These are phyloP conservation scores for Pythium biforme DNA, from an alignment of 352 stramenopile genomes.

Conservation along the genomic window DNA sequence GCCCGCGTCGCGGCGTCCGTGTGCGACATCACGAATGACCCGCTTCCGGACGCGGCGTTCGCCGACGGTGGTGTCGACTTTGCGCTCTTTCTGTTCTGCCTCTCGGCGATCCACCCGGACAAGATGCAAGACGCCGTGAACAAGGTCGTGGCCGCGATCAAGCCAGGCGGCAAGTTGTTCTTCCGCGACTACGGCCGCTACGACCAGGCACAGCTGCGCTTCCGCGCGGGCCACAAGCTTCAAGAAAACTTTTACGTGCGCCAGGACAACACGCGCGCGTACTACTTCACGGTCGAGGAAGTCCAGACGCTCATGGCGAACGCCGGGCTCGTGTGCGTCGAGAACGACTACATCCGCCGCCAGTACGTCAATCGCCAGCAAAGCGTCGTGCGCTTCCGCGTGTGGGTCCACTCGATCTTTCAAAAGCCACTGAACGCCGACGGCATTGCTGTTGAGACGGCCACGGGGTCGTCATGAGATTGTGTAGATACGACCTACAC, in stretches of 20 bases:
- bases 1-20: slow-evolving; percentile 66
- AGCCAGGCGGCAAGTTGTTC: slow-evolving; percentile 83
- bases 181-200: slow-evolving; percentile 96
- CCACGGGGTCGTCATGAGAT: not conserved
- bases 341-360: slow-evolving; percentile 86
- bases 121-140: slow-evolving; percentile 84
- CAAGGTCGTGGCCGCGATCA: slow-evolving; percentile 83
- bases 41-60: slow-evolving; percentile 53
- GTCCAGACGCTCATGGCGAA: slow-evolving; percentile 57
- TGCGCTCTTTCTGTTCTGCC: slow-evolving; percentile 81
- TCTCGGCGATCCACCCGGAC: slow-evolving; percentile 91
- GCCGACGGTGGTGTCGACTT: slow-evolving; percentile 74
- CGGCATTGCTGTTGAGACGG: slow-evolving; percentile 3
- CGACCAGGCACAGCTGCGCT: slow-evolving; percentile 95
- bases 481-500: too few relatives aligned
- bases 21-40: slow-evolving; percentile 85
- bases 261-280: slow-evolving; percentile 94
- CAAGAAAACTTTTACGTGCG: slow-evolving; percentile 96
- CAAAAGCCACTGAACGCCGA: slow-evolving; percentile 53
- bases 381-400: slow-evolving; percentile 81
- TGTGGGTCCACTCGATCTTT: slow-evolving; percentile 88
- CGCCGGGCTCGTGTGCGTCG: slow-evolving; percentile 58
- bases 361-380: slow-evolving; percentile 88
- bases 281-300: slow-evolving; percentile 93
- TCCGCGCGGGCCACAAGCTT: slow-evolving; percentile 84